Evolutionary conservation across 345 rosid species (phyloP).

Genomic region (Aquilaria sinensis): DNA sequence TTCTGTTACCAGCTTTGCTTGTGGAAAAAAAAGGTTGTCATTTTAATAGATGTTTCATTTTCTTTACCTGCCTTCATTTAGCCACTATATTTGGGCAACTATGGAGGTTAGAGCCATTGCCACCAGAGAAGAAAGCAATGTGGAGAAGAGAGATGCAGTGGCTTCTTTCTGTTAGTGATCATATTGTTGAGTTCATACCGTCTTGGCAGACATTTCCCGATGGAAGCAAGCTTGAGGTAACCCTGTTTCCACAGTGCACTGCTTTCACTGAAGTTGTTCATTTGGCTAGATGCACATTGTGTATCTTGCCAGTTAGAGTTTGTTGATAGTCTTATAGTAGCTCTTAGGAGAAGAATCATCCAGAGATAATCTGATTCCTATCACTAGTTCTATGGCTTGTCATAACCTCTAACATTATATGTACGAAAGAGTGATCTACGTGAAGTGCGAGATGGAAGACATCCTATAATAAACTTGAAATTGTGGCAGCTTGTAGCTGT

Average conservation of each 20-base stretch:
- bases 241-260: neutral
- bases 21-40: slow-evolving; percentile 2
- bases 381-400: neutral
- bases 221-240: slow-evolving; percentile 96
- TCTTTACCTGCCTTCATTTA: slow-evolving; percentile 17
- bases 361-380: neutral
- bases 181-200: slow-evolving; percentile 91
- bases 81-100: slow-evolving; percentile 95
- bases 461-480: too few species aligned
- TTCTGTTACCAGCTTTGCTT: neutral
- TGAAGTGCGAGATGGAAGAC: neutral
- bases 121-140: slow-evolving; percentile 81
- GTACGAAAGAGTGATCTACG: too few species aligned
- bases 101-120: slow-evolving; percentile 90
- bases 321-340: neutral
- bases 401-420: too few species aligned
- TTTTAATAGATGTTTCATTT: slow-evolving; percentile 8
- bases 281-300: too few species aligned
- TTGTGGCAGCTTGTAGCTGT: too few species aligned
- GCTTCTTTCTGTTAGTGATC: slow-evolving; percentile 89
- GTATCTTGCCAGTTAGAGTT: neutral
- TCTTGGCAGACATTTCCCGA: slow-evolving; percentile 97
- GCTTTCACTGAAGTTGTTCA: too few species aligned
- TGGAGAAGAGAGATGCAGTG: slow-evolving; percentile 99
- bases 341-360: neutral